Base-by-base conservation (phyloP, 257 asterid species). In the Petunia secreta region DNA sequence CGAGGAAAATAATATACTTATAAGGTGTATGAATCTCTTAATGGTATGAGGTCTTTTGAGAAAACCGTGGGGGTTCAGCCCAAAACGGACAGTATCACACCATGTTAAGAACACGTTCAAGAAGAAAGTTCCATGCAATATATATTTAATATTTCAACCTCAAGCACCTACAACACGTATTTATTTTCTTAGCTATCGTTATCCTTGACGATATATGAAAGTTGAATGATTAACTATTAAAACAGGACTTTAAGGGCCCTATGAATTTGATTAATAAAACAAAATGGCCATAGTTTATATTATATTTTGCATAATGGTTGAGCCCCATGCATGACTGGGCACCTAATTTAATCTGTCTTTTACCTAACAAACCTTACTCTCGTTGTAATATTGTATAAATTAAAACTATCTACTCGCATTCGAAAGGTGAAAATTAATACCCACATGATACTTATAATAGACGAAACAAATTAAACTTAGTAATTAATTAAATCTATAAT, bases 301-400 rank as follows among this genome's bases (percentile, higher is more conserved):
- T 64, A 2, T 64, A 64, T 4, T 44, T 2, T 48, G 15, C 41
- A 9, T 69, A 69, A 69, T 69, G 77, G 59, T 69, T 69, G 43
- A 69, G 59, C 77, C 43, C 77, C 59, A 59, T 69, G 77, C 77
- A 37, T 48, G 77, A 71, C 44, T 2, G 6, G 6, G 43, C 60
- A 71, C 77, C 77, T 71, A 48, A 71, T 48, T 48, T 44, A 48
- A 48, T 71, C 43, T 71, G 44, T 48, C 5, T 25, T 48, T 71
- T 25, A 48, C 60, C 60, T 48, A 48, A 25, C 25, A 25, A 34
- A 46, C 40, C 46, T 6, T 69, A 25, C 25, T 25, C 25, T 25
- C 25, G 25, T 25, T 25, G 25, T 25, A 25, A 25, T 25, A 25
- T 25, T 25, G 25, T 25, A 25, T 25, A 25, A 25, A 25, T 25